phyloP scores from a whole-genome alignment of 2,329 filamentous ascomycete genomes.

The Apiospora hydei region DNA sequence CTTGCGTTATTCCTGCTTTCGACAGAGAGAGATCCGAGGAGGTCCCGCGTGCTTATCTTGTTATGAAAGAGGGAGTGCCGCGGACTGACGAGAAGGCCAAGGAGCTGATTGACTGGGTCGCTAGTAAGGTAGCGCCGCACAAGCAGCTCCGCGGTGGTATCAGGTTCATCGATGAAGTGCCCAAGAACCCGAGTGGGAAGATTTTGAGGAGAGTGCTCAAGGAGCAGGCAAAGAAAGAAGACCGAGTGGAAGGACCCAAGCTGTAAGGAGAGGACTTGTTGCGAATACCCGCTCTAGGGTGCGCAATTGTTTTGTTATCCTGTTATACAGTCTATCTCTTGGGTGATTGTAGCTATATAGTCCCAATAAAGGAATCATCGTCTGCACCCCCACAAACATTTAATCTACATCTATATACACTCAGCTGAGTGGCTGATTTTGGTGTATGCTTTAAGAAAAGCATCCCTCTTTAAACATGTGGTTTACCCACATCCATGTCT shows the following conservation, averaged over 20 bases:
- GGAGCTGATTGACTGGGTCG: conserved; percentile 49
- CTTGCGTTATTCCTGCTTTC: conserved; percentile 68
- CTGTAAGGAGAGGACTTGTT: conserved; percentile 30
- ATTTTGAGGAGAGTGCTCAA: conserved; percentile 65
- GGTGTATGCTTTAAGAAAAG: not conserved
- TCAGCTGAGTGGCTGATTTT: not conserved
- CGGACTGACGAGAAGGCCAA: conserved; percentile 46
- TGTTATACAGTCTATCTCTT: not conserved
- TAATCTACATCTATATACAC: conserved; percentile 5
- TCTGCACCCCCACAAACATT: not conserved
- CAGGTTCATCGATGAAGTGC: conserved; percentile 61
- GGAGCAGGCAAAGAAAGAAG: conserved; percentile 49
- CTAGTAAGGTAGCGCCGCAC: conserved; percentile 47
- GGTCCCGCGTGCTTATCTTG: conserved; percentile 72
- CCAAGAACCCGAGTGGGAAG: conserved; percentile 71
- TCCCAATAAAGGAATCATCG: not conserved
- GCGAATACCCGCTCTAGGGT: not conserved
- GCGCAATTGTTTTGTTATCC: not conserved
- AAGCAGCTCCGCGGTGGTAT: conserved; percentile 49
- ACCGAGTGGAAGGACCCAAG: conserved; percentile 39
- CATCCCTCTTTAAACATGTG: not conserved
- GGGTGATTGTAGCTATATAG: conserved; percentile 20
- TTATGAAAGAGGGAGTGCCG: conserved; percentile 50
- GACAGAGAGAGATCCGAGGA: conserved; percentile 69
- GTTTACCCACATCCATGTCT: not conserved